Percentiles rank a stretch among this genome's conserved stretches.
phyloP scores from a whole-genome alignment of 306 rosid species.

The Vigna radiata region DNA sequence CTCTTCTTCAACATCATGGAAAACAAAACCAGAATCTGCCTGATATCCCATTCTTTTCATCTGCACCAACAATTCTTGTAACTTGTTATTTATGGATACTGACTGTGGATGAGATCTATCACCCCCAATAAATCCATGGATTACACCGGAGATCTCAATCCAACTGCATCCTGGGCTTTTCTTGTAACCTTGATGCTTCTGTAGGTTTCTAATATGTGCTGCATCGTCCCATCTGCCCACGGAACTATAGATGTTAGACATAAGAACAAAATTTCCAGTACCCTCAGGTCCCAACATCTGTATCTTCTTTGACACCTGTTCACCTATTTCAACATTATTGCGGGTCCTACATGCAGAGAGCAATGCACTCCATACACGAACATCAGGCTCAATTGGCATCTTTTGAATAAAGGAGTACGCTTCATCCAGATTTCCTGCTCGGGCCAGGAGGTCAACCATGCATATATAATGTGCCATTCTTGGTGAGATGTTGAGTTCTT shows the following conservation, averaged over 20 bases:
- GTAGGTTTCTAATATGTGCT: slow-evolving; percentile 60
- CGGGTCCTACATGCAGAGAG: slow-evolving; percentile 72
- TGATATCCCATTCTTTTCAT: slow-evolving; percentile 65
- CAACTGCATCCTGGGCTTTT: slow-evolving; percentile 80
- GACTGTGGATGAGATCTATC: slow-evolving; percentile 69
- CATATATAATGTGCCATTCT: slow-evolving; percentile 69
- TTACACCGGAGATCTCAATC: slow-evolving; percentile 64
- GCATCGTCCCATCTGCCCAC: slow-evolving; percentile 77
- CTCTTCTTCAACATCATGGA: slow-evolving; percentile 68
- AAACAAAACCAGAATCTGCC: slow-evolving; percentile 60
- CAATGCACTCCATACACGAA: slow-evolving; percentile 58
- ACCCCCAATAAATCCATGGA: slow-evolving; percentile 73
- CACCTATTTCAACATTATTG: slow-evolving; percentile 63
- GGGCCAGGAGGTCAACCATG: slow-evolving; percentile 67
- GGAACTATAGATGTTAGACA: slow-evolving; percentile 67
- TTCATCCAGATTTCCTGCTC: slow-evolving; percentile 65
- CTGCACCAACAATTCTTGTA: slow-evolving; percentile 63
- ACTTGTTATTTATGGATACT: slow-evolving; percentile 56
- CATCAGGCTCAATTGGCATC: slow-evolving; percentile 67
- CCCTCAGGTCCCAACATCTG: slow-evolving; percentile 61
- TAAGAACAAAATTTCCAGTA: slow-evolving; percentile 68
- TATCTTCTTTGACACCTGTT: slow-evolving; percentile 62
- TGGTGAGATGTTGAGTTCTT: slow-evolving; percentile 58
- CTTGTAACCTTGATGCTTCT: slow-evolving; percentile 65
- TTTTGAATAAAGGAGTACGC: slow-evolving; percentile 55